Conservation (phyloP, 306 rosid species). For the Dryas alaskensis region DNA sequence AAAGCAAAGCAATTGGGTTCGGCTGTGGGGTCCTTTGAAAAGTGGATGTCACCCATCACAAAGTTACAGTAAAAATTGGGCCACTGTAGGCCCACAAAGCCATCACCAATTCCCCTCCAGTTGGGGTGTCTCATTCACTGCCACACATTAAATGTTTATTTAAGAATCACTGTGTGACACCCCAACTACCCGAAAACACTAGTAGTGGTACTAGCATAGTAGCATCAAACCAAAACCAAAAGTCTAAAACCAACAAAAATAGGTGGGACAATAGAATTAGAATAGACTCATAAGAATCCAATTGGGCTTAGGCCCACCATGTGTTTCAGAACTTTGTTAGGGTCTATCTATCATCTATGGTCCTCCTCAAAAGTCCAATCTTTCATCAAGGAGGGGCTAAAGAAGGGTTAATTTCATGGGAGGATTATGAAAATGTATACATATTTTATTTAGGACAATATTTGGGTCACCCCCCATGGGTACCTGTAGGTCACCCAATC, state of each 20-base stretch:
- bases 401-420: neutral
- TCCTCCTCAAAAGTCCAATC: neutral
- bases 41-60: constrained; percentile 3
- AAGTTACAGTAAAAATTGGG: neutral
- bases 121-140: constrained; percentile 23
- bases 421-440: neutral
- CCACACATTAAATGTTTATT: constrained; percentile 19
- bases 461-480: no score
- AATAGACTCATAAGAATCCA: constrained; percentile 3
- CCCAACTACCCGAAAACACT: neutral
- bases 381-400: constrained; percentile 6
- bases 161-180: neutral
- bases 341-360: neutral
- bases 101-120: constrained; percentile 5
- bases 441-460: no score
- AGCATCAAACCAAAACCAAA: constrained; percentile 3
- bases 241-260: neutral
- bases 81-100: neutral
- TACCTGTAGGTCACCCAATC: no score
- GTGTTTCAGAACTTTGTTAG: constrained; percentile 6
- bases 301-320: constrained; percentile 29
- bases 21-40: constrained; percentile 8
- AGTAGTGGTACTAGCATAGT: no score
- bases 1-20: neutral
- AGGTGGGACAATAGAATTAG: neutral